Base-by-base conservation (phyloP, 2,329 filamentous ascomycete species). In the Alternaria hordeiaustralica region DNA sequence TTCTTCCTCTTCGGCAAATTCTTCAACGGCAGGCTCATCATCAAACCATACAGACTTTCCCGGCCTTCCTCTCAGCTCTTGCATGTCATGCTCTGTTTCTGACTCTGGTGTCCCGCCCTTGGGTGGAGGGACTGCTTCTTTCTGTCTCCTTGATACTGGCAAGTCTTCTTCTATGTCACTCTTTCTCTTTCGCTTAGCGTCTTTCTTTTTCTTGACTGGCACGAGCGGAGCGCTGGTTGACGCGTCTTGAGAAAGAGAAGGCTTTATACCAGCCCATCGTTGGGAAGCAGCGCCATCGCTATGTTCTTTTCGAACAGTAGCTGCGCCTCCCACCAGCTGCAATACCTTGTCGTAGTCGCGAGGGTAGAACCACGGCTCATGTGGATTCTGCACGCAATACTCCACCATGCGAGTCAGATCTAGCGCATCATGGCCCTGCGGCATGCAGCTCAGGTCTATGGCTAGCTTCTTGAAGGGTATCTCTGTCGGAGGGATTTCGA, bases 381-480 rank as follows among this genome's bases (percentile, higher is more conserved):
- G 46, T 2, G 60, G 59, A 44, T 69, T 64, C 5, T 69, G 33
- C 1, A 70, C 8, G 20, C 63, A 66, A 46, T 73, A 66, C n/a
- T 53, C n/a, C 5, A 77, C 65, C 61, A 70, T 70, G 15, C 71
- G 64, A 1, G 73, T 75, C 25, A 75, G 57, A 51, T 75, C 71
- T n/a, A 73, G 54, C 5, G 71, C 71, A 55, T 74, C 72, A 13
- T 61, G 15, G 4, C 65, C 71, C 15, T 65, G 50, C 9, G 71
- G 71, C 30, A 69, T 60, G 11, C 33, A 21, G 30, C 68, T 65
- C 10, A 75, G 64, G 8, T 54, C 62, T 5, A 47, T 12, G 13
- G 65, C 70, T 25, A 76, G 66, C n/a, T 61, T 55, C 23, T 58
- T 66, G 63, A 76, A 75, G 9, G 62, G 60, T 4, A 74, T 57